A percentile compares a stretch with the other conserved stretches of the same genome.
Evolutionary conservation across 257 asterid genomes (phyloP).

Genomic region (Mitragyna speciosa): DNA sequence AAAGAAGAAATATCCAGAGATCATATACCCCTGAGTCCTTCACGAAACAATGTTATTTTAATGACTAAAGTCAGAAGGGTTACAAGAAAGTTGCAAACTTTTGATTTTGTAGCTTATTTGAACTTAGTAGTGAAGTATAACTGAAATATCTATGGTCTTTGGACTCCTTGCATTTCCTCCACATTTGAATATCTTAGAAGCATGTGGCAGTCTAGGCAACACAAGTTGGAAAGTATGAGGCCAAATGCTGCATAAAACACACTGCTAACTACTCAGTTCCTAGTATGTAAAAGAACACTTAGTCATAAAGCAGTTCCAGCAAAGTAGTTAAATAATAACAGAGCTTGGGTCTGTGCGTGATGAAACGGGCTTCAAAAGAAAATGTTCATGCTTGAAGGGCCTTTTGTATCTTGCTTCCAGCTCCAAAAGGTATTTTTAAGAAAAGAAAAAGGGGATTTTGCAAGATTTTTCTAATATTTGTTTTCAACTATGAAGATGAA

Average conservation of each 20-base stretch:
- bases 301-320: not conserved
- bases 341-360: not conserved
- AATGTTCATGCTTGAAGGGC: not conserved
- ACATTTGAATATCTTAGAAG: too few species aligned
- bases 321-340: not conserved
- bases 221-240: too few species aligned
- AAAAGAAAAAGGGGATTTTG: not conserved
- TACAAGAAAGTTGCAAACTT: not conserved
- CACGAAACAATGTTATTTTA: not conserved
- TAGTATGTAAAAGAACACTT: too few species aligned
- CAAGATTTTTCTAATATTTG: too few species aligned
- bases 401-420: not conserved
- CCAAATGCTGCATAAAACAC: too few species aligned
- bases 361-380: not conserved
- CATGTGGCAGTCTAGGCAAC: too few species aligned
- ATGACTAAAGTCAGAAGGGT: not conserved
- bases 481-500: not conserved
- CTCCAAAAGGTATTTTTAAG: not conserved
- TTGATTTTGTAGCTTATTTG: not conserved
- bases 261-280: too few species aligned
- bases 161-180: not conserved
- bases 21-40: not conserved
- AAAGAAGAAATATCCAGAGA: not conserved
- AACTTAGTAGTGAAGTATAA: not conserved
- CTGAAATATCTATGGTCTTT: not conserved